phyloP scores from a whole-genome alignment of 2,329 filamentous ascomycete species.

The Cadophora sp. region DNA sequence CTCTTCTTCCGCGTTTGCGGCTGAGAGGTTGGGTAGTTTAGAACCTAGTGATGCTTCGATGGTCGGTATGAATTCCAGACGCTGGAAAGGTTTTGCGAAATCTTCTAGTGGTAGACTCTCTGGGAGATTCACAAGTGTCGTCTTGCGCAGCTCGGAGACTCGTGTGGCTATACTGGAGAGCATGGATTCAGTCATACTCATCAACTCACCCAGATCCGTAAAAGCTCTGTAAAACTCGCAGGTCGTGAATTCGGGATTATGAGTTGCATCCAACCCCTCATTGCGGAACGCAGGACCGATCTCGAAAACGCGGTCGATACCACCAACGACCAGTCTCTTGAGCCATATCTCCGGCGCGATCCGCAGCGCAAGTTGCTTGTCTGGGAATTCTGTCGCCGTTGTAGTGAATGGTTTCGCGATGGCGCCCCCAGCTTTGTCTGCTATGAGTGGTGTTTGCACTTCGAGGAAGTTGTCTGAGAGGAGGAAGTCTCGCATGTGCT shows the following conservation, averaged over 20 bases:
- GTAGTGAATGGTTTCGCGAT: conserved; percentile 87
- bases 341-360: conserved; percentile 96
- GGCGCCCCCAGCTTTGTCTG: conserved; percentile 84
- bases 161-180: conserved; percentile 64
- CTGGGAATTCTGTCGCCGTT: conserved; percentile 74
- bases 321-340: conserved; percentile 88
- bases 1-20: conserved; percentile 61
- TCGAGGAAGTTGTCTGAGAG: conserved; percentile 77
- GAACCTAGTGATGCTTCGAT: conserved; percentile 71
- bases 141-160: conserved; percentile 54
- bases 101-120: conserved; percentile 44
- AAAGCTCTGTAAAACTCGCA: conserved; percentile 97
- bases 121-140: conserved; percentile 55
- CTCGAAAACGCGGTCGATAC: conserved; percentile 89
- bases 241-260: conserved; percentile 97
- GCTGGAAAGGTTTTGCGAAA: conserved; percentile 55
- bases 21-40: conserved; percentile 48
- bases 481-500: conserved; percentile 76
- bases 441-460: conserved; percentile 89
- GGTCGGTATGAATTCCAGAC: conserved; percentile 82
- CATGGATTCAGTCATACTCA: conserved; percentile 76
- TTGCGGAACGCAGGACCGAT: conserved; percentile 94
- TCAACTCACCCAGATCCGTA: conserved; percentile 76
- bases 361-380: conserved; percentile 75
- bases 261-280: conserved; percentile 87